A percentile compares a stretch with the other conserved stretches of the same genome.
phyloP scores from a whole-genome alignment of 306 rosid genomes.

The Quercus variabilis region DNA sequence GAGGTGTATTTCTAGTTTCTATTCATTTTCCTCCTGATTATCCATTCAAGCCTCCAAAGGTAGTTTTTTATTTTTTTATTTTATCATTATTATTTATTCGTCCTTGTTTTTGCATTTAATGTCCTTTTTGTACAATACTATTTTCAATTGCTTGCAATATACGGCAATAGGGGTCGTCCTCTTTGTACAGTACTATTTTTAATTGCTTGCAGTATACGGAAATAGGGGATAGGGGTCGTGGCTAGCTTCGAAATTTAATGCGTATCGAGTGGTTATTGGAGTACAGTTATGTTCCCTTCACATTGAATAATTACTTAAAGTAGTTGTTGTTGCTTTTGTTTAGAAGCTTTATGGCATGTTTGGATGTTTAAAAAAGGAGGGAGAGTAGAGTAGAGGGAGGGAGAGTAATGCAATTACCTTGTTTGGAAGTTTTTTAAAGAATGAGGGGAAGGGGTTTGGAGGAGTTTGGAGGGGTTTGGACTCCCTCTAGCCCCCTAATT shows the following conservation, averaged over 20 bases:
- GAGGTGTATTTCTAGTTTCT: slow-evolving; percentile 81
- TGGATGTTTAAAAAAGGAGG: no score
- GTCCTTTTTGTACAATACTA: not conserved
- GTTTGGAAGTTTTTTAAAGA: no score
- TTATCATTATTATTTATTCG: not conserved
- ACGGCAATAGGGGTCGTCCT: not conserved
- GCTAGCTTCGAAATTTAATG: not conserved
- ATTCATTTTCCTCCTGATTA: slow-evolving; percentile 87
- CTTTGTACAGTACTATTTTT: not conserved
- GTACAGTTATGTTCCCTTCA: no score
- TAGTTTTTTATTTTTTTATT: not conserved
- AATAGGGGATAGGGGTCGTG: no score
- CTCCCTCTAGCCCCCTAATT: no score
- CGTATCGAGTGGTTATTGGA: not conserved
- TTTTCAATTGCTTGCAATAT: not conserved
- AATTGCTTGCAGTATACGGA: not conserved
- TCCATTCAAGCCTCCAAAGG: slow-evolving; percentile 97
- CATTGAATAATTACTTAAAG: no score
- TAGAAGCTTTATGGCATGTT: no score
- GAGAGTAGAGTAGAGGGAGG: no score
- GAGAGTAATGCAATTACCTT: no score
- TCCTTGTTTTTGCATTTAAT: not conserved
- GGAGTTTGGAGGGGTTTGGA: no score
- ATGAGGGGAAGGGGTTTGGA: no score
- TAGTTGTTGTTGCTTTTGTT: not conserved